These are phyloP conservation scores for Tinospora cordifolia DNA, from an alignment of 164 flowering plant species.

Conservation along the genomic window DNA sequence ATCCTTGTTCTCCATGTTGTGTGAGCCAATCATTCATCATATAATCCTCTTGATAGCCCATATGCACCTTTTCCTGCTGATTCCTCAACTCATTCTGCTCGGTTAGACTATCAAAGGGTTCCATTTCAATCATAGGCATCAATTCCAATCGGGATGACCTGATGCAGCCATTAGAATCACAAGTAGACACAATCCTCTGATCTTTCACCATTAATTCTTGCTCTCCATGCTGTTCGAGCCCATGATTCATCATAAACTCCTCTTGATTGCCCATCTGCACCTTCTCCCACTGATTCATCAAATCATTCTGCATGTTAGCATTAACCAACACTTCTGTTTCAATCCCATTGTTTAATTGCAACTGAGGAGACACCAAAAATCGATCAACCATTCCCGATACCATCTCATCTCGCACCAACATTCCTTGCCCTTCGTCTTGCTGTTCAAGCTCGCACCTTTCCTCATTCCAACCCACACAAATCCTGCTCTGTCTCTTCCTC, in stretches of 20 bases:
- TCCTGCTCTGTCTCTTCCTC: neutral
- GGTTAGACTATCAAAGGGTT: neutral
- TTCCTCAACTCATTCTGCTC: neutral
- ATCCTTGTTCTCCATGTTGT: neutral
- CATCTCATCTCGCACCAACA: neutral
- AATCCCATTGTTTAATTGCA: no score
- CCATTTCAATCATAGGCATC: neutral
- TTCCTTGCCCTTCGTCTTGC: neutral
- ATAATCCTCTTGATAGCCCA: neutral
- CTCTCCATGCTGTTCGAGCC: neutral
- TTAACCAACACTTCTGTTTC: no score
- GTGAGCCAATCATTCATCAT: neutral
- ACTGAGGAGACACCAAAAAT: no score
- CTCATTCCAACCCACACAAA: neutral
- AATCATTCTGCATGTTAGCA: neutral
- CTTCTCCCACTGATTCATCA: neutral
- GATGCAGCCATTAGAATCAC: neutral
- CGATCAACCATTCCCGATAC: no score
- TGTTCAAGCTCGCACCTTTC: neutral
- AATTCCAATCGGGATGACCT: neutral
- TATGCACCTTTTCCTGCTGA: neutral
- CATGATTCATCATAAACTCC: neutral
- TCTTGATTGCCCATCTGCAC: neutral
- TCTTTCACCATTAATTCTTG: no score
- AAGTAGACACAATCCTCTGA: no score